phyloP scores from a whole-genome alignment of 2,329 filamentous ascomycete species.

The Coniochaeta prunicola region DNA sequence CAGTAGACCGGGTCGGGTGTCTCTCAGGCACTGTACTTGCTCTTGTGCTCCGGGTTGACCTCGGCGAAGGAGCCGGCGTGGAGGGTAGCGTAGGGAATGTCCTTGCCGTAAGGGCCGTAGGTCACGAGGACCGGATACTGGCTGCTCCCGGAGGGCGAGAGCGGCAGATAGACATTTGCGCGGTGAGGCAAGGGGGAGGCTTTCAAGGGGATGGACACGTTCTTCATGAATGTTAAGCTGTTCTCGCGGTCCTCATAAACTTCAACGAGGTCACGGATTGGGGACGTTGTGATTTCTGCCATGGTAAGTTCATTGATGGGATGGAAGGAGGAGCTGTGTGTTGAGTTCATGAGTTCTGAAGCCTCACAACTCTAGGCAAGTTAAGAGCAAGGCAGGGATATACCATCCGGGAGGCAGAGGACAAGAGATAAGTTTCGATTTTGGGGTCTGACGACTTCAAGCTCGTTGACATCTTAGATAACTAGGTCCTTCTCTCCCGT shows the following conservation, averaged over 20 bases:
- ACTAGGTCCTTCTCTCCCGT: slow-evolving; percentile 9
- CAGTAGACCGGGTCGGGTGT: slow-evolving; percentile 51
- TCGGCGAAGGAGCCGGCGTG: slow-evolving; percentile 33
- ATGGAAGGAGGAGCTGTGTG: neutral
- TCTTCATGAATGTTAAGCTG: slow-evolving; percentile 15
- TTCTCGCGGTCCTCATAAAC: slow-evolving; percentile 9
- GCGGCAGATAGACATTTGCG: slow-evolving; percentile 21
- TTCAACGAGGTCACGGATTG: slow-evolving; percentile 12
- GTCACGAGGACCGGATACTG: slow-evolving; percentile 57
- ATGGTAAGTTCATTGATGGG: neutral
- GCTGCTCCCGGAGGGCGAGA: slow-evolving; percentile 5
- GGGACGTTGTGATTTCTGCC: slow-evolving; percentile 7
- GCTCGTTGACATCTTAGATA: slow-evolving; percentile 17
- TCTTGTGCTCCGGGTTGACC: slow-evolving; percentile 46
- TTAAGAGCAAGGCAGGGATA: neutral
- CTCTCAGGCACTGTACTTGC: slow-evolving; percentile 50
- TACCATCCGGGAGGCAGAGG: slow-evolving; percentile 17
- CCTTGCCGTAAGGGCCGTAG: slow-evolving; percentile 69
- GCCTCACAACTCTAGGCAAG: neutral
- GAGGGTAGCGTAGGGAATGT: slow-evolving; percentile 54
- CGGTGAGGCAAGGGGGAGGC: slow-evolving; percentile 17
- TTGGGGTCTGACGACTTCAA: slow-evolving; percentile 17
- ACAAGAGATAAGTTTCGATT: slow-evolving; percentile 15
- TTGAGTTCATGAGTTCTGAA: neutral
- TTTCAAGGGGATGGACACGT: slow-evolving; percentile 19